phyloP scores from a whole-genome alignment of 768 basidiomycete genomes.

The Lanmaoa rubissima region DNA sequence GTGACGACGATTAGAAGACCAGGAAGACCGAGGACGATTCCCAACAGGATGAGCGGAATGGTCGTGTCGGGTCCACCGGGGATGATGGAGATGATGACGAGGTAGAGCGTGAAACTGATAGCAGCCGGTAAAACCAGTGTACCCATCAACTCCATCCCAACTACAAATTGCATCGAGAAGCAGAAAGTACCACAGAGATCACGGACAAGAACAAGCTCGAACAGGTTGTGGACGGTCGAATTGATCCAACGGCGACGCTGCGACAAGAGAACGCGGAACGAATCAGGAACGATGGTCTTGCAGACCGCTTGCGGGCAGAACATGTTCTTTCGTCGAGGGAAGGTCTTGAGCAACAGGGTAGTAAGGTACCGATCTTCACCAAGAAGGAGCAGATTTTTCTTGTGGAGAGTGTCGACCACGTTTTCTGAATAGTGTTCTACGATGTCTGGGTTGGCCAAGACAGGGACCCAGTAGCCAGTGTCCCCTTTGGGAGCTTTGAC shows the following conservation, averaged over 20 bases:
- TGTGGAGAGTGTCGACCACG: constrained; percentile 98
- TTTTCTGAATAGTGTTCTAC: constrained; percentile 99
- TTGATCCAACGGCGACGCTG: constrained; percentile 99
- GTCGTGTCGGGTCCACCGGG: constrained; percentile 75
- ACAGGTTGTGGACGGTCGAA: constrained; percentile 96
- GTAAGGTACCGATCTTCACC: constrained; percentile 99
- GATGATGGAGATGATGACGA: constrained; percentile 85
- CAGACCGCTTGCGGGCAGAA: constrained; percentile 99
- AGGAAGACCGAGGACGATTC: constrained; percentile 93
- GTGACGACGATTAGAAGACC: constrained; percentile 96
- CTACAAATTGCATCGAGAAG: constrained; percentile 99
- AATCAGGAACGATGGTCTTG: constrained; percentile 98
- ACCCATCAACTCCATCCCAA: constrained; percentile 96
- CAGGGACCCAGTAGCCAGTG: constrained; percentile 96
- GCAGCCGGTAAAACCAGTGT: constrained; percentile 96
- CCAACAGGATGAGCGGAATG: constrained; percentile 90
- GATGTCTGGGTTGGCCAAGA: constrained; percentile 97
- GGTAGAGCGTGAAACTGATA: constrained; percentile 94
- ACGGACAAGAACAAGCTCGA: constrained; percentile 91
- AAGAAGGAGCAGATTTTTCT: constrained; percentile 95
- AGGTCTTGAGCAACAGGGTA: constrained; percentile 96
- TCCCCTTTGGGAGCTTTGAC: constrained; percentile 99
- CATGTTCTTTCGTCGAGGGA: constrained; percentile 99
- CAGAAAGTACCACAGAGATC: constrained; percentile 99
- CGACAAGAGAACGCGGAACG: constrained; percentile 88